These are phyloP conservation scores for Saccharomyces eubayanus DNA, from an alignment of 805 yeast genomes.

Conservation along the genomic window DNA sequence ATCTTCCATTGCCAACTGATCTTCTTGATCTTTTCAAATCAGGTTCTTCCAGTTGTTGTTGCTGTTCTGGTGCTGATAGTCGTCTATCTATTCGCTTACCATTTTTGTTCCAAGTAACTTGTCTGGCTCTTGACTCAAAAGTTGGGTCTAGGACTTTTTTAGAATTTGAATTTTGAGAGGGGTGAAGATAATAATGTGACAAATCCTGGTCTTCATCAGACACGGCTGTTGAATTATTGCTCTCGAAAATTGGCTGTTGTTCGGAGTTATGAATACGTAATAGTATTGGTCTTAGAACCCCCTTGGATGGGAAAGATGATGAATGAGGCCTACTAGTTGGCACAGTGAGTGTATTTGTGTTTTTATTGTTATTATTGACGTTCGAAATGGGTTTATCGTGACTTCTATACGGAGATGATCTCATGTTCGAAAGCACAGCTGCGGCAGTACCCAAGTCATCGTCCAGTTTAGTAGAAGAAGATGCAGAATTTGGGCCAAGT, in stretches of 20 bases:
- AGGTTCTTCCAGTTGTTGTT: background rate
- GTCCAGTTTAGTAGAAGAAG: conserved; percentile 5
- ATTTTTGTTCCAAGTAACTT: conserved; percentile 31
- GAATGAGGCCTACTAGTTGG: conserved; percentile 23
- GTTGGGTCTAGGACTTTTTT: background rate
- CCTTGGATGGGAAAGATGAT: conserved; percentile 16
- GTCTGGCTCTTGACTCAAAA: conserved; percentile 3
- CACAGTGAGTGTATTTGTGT: background rate
- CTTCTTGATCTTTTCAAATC: background rate
- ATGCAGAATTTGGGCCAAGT: conserved; percentile 13
- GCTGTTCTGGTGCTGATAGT: conserved; percentile 12
- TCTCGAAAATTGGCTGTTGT: background rate
- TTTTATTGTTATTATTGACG: background rate
- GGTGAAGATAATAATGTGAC: background rate
- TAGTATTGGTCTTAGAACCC: conserved; percentile 16
- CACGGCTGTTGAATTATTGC: background rate
- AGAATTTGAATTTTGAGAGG: background rate
- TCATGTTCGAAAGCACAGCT: conserved; percentile 28
- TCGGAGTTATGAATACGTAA: conserved; percentile 21
- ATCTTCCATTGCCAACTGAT: background rate
- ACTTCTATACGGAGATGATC: conserved; percentile 28
- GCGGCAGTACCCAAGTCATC: conserved; percentile 29
- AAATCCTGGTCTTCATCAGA: background rate
- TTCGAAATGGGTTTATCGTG: conserved; percentile 8
- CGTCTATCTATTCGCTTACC: conserved; percentile 25